Conservation (phyloP, 163 green algal species). For the Prototheca cutis region DNA sequence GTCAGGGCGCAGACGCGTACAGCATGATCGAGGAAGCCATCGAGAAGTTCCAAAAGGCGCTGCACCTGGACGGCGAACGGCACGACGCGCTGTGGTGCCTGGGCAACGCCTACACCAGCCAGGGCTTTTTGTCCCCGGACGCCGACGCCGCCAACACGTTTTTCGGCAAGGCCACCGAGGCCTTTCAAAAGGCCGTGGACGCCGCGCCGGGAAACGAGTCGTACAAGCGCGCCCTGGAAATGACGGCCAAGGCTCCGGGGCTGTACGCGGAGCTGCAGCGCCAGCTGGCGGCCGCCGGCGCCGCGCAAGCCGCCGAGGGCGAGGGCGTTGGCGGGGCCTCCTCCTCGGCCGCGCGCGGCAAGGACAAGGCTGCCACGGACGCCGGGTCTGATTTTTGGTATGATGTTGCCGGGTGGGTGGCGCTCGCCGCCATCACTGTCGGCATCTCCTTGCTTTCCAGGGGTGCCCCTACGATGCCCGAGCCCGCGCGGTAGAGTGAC, state of each 20-base stretch:
- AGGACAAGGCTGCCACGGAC: background rate
- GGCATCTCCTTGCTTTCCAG: constrained; percentile 19
- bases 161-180: constrained; percentile 70
- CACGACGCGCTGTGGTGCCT: constrained; percentile 92
- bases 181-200: constrained; percentile 70
- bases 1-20: constrained; percentile 70
- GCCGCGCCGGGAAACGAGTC: constrained; percentile 77
- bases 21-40: constrained; percentile 83
- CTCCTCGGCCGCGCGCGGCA: constrained; percentile 6
- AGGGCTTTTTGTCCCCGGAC: constrained; percentile 24
- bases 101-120: constrained; percentile 86
- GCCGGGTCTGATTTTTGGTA: constrained; percentile 57
- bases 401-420: constrained; percentile 67
- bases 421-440: constrained; percentile 40
- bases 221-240: constrained; percentile 87
- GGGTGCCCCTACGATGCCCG: background rate
- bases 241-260: constrained; percentile 64
- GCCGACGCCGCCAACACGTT: constrained; percentile 24
- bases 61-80: constrained; percentile 58
- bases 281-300: constrained; percentile 46
- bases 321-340: constrained; percentile 1
- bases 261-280: constrained; percentile 85
- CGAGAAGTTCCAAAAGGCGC: constrained; percentile 67
- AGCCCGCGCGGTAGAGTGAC: too few relatives aligned
- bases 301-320: background rate